These are phyloP conservation scores for Perkinsela sp. DNA, from an alignment of 208 protist genomes.

Conservation along the genomic window DNA sequence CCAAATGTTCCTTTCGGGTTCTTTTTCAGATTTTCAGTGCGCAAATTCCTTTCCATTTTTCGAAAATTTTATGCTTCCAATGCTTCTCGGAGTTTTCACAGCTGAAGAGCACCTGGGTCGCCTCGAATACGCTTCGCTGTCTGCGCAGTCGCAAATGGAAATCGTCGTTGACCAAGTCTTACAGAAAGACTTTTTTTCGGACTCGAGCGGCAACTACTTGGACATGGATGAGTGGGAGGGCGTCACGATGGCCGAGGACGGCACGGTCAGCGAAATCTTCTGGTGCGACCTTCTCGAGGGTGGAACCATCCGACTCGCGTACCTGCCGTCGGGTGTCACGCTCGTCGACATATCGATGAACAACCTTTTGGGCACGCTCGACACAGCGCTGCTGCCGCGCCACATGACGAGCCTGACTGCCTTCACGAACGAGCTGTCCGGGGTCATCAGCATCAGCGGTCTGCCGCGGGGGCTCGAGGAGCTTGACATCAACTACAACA, in stretches of 20 bases:
- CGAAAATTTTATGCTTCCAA: not conserved
- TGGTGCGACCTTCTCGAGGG: not conserved
- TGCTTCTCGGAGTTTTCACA: not conserved
- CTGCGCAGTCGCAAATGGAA: not conserved
- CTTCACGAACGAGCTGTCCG: not conserved
- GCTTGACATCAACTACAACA: not conserved
- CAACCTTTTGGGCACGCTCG: not conserved
- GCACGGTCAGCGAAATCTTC: not conserved
- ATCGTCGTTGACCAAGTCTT: not conserved
- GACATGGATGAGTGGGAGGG: not conserved
- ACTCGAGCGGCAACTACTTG: not conserved
- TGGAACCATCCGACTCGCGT: not conserved
- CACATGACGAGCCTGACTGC: not conserved
- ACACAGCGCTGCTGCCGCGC: not conserved
- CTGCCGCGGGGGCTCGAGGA: not conserved
- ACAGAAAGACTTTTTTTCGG: not conserved
- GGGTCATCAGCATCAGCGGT: not conserved
- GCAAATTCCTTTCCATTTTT: not conserved
- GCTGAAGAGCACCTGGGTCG: not conserved
- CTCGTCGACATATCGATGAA: not conserved
- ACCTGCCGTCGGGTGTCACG: not conserved
- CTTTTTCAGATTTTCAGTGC: no score
- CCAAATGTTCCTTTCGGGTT: no score
- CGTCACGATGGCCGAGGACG: not conserved
- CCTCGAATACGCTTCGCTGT: not conserved